Conservation (phyloP, 2,329 filamentous ascomycete genomes). For the Emergomyces orientalis region DNA sequence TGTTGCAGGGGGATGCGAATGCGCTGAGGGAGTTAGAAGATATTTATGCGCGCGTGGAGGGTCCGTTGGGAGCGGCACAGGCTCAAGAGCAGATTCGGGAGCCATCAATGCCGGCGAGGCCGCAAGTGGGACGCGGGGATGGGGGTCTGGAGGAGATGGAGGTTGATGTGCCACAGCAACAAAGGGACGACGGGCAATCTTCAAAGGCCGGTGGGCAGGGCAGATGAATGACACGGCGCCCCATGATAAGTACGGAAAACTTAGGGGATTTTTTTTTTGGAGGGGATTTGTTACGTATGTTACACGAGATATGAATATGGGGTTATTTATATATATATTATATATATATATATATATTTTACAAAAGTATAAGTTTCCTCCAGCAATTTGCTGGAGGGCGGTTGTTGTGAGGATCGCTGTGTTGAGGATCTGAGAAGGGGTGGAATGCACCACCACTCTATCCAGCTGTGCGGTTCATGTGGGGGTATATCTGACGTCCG, state of each 20-base stretch:
- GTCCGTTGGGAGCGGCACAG: neutral
- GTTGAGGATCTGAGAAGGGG: no score
- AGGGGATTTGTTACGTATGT: neutral
- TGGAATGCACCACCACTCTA: no score
- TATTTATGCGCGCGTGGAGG: constrained; percentile 22
- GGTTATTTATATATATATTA: no score
- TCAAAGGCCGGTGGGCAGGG: neutral
- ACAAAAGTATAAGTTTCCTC: no score
- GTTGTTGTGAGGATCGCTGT: no score
- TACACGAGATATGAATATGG: no score
- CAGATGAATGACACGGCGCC: neutral
- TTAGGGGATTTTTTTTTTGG: neutral
- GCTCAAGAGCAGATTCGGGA: neutral
- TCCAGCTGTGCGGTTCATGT: no score
- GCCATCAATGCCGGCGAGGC: neutral
- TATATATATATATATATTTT: no score
- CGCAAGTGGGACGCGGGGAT: neutral
- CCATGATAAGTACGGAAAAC: neutral
- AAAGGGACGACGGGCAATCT: neutral
- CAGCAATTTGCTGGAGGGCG: no score
- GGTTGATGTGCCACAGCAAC: neutral
- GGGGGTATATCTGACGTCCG: no score
- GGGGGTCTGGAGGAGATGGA: no score
- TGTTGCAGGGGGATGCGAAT: constrained; percentile 28
- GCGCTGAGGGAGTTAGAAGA: constrained; percentile 30